Evolutionary conservation across 1,139 yeast species (phyloP).

Genomic region (Yamadazyma songkhlaensis): DNA sequence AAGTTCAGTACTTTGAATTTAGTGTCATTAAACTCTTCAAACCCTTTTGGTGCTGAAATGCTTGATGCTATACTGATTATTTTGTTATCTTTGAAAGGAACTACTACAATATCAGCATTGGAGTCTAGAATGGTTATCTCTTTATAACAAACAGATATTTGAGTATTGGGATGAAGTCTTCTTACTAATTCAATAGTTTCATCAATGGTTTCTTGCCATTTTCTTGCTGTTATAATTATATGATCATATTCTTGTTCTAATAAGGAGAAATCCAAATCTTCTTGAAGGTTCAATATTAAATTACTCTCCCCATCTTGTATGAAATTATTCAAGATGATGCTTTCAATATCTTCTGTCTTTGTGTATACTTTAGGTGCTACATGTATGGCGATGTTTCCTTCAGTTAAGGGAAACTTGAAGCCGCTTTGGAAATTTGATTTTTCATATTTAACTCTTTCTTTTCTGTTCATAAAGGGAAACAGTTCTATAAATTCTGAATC

Average conservation of each 20-base stretch:
- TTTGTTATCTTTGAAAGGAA: constrained; percentile 3
- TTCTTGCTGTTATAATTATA: background rate
- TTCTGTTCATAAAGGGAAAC: constrained; percentile 7
- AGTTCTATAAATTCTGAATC: constrained; percentile 7
- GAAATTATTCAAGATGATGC: background rate
- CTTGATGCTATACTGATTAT: constrained; percentile 1
- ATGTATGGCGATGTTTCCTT: constrained; percentile 2
- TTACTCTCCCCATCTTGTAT: background rate
- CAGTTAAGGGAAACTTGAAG: constrained; percentile 6
- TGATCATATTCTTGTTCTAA: constrained; percentile 6
- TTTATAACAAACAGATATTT: constrained; percentile 2
- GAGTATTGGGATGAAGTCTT: background rate
- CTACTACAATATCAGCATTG: constrained; percentile 5
- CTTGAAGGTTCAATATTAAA: background rate
- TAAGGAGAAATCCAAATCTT: constrained; percentile 1
- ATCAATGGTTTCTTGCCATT: constrained; percentile 5
- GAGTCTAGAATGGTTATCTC: constrained; percentile 4
- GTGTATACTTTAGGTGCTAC: constrained; percentile 4
- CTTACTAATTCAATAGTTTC: constrained; percentile 4
- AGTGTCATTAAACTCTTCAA: background rate
- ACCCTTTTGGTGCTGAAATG: background rate
- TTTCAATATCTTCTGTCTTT: background rate
- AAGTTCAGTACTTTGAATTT: constrained; percentile 1
- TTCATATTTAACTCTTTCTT: constrained; percentile 5
- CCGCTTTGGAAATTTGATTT: constrained; percentile 4